These are phyloP conservation scores for Amanita fuliginea DNA, from an alignment of 768 basidiomycete genomes.

Conservation along the genomic window DNA sequence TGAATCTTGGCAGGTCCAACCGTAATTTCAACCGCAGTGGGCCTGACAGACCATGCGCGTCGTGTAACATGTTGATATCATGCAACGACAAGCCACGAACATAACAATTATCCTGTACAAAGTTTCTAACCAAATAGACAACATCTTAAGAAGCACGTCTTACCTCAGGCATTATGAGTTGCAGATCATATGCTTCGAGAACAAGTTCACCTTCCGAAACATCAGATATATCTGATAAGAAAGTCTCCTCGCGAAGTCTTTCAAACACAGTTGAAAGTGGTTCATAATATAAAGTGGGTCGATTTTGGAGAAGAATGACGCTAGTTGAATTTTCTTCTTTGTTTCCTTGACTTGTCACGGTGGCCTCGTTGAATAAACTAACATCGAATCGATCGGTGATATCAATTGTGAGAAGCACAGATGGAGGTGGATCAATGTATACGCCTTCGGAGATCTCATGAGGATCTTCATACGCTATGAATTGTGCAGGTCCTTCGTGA, in stretches of 20 bases:
- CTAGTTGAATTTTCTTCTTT: slow-evolving; percentile 11
- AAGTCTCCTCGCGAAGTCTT: slow-evolving; percentile 55
- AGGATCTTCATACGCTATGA: slow-evolving; percentile 25
- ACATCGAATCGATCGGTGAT: slow-evolving; percentile 26
- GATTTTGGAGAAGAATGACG: slow-evolving; percentile 46
- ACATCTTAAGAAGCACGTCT: slow-evolving; percentile 6
- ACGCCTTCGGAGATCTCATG: slow-evolving; percentile 56
- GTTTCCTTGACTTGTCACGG: slow-evolving; percentile 16
- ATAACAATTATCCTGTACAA: slow-evolving; percentile 52
- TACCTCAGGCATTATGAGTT: slow-evolving; percentile 59
- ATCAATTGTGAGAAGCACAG: slow-evolving; percentile 43
- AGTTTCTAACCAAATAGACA: not conserved
- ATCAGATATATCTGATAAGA: slow-evolving; percentile 32
- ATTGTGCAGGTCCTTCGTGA: slow-evolving; percentile 6
- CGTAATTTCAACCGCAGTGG: slow-evolving; percentile 51
- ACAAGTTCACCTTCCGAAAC: slow-evolving; percentile 51
- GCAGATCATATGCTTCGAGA: slow-evolving; percentile 61
- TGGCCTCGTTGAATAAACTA: slow-evolving; percentile 44
- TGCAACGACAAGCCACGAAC: slow-evolving; percentile 61
- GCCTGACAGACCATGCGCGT: slow-evolving; percentile 49
- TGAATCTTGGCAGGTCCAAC: slow-evolving; percentile 44
- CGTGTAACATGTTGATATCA: slow-evolving; percentile 61
- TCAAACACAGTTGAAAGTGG: slow-evolving; percentile 61
- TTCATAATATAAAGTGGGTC: slow-evolving; percentile 70
- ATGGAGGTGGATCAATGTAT: slow-evolving; percentile 67